Base-by-base conservation (phyloP, 2,329 filamentous ascomycete species). In the Decorospora gaudefroyi region DNA sequence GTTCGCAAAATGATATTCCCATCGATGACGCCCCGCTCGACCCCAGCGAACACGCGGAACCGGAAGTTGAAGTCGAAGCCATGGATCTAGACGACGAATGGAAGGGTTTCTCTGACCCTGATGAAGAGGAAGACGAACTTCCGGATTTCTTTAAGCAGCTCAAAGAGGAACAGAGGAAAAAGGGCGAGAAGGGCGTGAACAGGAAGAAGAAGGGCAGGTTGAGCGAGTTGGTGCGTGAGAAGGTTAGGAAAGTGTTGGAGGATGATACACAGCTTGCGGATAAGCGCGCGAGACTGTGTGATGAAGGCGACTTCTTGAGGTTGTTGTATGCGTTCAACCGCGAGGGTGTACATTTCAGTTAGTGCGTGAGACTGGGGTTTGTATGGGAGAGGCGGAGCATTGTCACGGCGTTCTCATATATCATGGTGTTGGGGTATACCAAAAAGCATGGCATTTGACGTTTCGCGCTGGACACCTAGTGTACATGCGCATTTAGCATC, bases 301-400 rank as follows among this genome's bases (percentile, higher is more conserved):
- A 96, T 64, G 90, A 97, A 73, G 91, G 87, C 38, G 91, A 96
- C 62, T 97, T 96, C 66, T 73, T 99, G 67, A 85, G 85, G 58
- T 71, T 96, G 54, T 72, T 96, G 51, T 83, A 80, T 70, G 86
- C 87, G 2, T 96, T 96, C 71, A 96, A 96, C 68, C 83, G 89
- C 55, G 89, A 95, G 68, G 90, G 90, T 18, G 92, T 97, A 47
- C 92, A 96, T 74, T 97, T 97, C 69, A 87, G 82, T 51, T 90
- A 59, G 44, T 17, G 4, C n/a, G n/a, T 16, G 5, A 13, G 9
- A 15, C 21, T 19, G 4, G 12, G 7, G 10, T 13, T 5, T 13
- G 16, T 13, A n/a, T 10, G 4, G 8, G 10, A n/a, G 16, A 13
- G 33, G 33, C 7, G n/a, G 5, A 25, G 43, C 43, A 46, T 46